Base-by-base conservation (phyloP, 805 yeast species). In the Teunomyces pallodes region DNA sequence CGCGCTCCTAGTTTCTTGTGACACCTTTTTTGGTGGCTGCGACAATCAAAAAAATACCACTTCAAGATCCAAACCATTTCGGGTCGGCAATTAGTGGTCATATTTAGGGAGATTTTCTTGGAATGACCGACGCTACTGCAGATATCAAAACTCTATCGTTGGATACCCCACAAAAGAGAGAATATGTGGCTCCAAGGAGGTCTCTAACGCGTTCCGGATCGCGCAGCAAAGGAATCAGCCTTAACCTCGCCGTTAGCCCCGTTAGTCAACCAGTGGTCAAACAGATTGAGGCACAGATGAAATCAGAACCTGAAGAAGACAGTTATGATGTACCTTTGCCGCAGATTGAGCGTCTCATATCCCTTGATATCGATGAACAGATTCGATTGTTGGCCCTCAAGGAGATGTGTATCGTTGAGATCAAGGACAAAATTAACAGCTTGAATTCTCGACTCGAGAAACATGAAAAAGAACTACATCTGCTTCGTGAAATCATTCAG, bases 341-440 rank as follows among this genome's bases (percentile, higher is more conserved):
- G 4, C 62, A 60, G 24, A 49, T 58, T 24, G 69, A 63, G 20
- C 65, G 64, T 41, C 57, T 72, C 10, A 43, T 48, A 7, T 45
- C 43, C 3, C 50, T 60, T 5, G 81, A 75, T 36, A 68, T 84
- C 5, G 81, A 80, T 48, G 80, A 76, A 4, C 78, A 83, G 43
- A 64, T 86, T 43, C 74, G 88, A 51, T 66, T 75, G 7, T 65
- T 86, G 40, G 92, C 92, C 0, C 68, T 80, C 36, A 86, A 84
- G 57, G 94, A 86, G 59, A 79, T 83, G 79, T 79, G 77, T 24
- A 69, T 86, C 27, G 76, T 86, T 43, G 90, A 86, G 54, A 64
- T 84, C 38, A 84, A 82, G 52, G 83, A 81, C 54, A 68, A 72
- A 42, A 74, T 84, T 24, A 76, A 75, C 38, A 75, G 69, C 17